Evolutionary conservation across 257 asterid species (phyloP).

Genomic region (Solanum chilense): DNA sequence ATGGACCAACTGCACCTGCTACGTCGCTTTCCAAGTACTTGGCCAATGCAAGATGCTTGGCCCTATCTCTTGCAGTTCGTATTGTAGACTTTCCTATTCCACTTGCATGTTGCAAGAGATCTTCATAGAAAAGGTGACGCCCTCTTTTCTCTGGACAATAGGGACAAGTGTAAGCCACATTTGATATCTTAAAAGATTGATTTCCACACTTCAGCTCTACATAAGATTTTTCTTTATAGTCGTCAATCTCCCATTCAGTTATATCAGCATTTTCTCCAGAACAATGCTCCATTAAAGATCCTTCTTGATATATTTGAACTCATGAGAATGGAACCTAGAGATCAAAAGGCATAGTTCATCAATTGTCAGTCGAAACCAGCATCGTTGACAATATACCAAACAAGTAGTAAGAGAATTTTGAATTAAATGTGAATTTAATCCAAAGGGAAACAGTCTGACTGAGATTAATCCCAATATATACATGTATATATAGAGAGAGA

Average conservation of each 20-base stretch:
- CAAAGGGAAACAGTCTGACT: neutral
- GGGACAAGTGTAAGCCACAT: constrained; percentile 55
- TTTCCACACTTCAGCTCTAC: constrained; percentile 46
- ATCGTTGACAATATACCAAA: neutral
- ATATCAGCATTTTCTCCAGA: constrained; percentile 24
- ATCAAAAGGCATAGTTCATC: neutral
- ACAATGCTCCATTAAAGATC: constrained; percentile 11
- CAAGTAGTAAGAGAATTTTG: neutral
- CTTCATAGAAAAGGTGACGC: constrained; percentile 38
- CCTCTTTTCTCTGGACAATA: constrained; percentile 52
- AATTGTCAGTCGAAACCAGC: neutral
- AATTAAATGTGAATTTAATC: neutral
- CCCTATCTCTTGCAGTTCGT: constrained; percentile 45
- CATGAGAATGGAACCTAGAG: neutral
- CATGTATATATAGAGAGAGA: neutral
- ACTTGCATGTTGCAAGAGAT: constrained; percentile 64
- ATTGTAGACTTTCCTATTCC: constrained; percentile 46
- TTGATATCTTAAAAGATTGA: constrained; percentile 39
- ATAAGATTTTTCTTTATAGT: constrained; percentile 17
- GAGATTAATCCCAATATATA: neutral
- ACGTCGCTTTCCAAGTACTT: constrained; percentile 49
- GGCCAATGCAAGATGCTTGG: constrained; percentile 60
- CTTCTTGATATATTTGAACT: neutral
- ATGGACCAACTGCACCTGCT: constrained; percentile 28
- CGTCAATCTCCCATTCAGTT: constrained; percentile 22